Conservation (phyloP, 2,329 filamentous ascomycete species). For the Colletotrichum truncatum region DNA sequence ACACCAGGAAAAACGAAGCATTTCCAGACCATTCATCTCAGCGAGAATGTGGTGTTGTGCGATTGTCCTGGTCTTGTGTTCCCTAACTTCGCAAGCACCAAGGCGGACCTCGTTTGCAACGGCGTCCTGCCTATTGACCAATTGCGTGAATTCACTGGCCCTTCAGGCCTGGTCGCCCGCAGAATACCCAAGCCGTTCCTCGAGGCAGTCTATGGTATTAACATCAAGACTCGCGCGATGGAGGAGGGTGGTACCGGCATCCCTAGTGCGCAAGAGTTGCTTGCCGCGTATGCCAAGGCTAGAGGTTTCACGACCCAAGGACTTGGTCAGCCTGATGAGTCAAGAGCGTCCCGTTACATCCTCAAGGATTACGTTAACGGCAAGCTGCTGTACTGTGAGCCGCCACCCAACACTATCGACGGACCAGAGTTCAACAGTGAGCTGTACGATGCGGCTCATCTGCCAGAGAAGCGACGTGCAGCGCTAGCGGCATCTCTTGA, state of each 20-base stretch:
- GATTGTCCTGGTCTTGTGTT: constrained; percentile 99
- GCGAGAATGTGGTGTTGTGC: constrained; percentile 88
- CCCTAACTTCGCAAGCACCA: constrained; percentile 96
- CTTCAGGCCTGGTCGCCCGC: constrained; percentile 81
- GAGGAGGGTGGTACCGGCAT: constrained; percentile 94
- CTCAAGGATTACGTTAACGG: constrained; percentile 98
- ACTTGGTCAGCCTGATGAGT: constrained; percentile 91
- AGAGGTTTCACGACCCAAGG: constrained; percentile 92
- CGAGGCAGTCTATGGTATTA: constrained; percentile 93
- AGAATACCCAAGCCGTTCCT: constrained; percentile 89
- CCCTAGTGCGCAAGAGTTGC: constrained; percentile 85
- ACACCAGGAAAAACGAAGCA: constrained; percentile 99
- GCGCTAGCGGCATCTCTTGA: constrained; percentile 64
- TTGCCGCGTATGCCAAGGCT: constrained; percentile 86
- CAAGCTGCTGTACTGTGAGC: constrained; percentile 91
- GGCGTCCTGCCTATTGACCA: constrained; percentile 97
- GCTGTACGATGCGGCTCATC: constrained; percentile 83
- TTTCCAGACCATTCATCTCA: constrained; percentile 97
- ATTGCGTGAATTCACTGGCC: constrained; percentile 90
- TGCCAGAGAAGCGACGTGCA: constrained; percentile 82
- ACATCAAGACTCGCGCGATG: constrained; percentile 79
- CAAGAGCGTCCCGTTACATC: constrained; percentile 86
- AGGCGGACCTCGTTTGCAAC: constrained; percentile 95
- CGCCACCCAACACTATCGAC: constrained; percentile 80
- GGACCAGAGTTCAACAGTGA: constrained; percentile 84